Base-by-base conservation (phyloP, 2,329 filamentous ascomycete species). In the Aphanoascus verrucosus region DNA sequence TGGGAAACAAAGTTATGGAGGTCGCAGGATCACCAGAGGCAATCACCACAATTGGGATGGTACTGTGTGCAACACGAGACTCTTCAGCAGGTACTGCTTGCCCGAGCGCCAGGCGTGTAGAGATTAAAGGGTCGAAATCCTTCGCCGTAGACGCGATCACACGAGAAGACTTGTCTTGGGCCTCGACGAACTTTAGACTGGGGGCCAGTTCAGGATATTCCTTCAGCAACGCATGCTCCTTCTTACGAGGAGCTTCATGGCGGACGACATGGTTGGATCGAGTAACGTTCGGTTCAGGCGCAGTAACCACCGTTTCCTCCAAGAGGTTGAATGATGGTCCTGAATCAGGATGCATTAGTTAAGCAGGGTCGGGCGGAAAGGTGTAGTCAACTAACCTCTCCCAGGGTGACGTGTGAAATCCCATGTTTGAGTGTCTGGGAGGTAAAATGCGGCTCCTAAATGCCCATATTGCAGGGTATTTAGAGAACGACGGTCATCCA, bases 381-480 rank as follows among this genome's bases (percentile, higher is more conserved):
- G n/a, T n/a, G 12, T 2, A 7, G 11, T 20, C 11, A 32, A 9
- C 50, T 37, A 17, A 46, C 50, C 19, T 46, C 20, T 46, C 11
- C 46, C 31, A 17, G 31, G 43, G 15, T 28, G 12, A 40, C 75
- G 70, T 48, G 66, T 61, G 60, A 77, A 78, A n/a, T 60, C 59
- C 79, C 79, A 82, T 52, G 65, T 57, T 42, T 69, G 67, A 5
- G 67, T 68, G 4, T 77, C 72, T 1, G 69, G 55, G 52, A 74
- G 64, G 63, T 81, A 82, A n/a, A 64, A 60, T 44, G 74, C 69
- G 58, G 68, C 69, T 59, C 79, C 79, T 53, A 79, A 68, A 61
- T 80, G 77, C 68, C 79, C 79, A 67, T 79, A 81, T 56, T 76
- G 75, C 50, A 81, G 74, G 71, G 74, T 71, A 42, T 34, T 4